Base-by-base conservation (phyloP, 306 rosid species). In the Neltuma alba region DNA sequence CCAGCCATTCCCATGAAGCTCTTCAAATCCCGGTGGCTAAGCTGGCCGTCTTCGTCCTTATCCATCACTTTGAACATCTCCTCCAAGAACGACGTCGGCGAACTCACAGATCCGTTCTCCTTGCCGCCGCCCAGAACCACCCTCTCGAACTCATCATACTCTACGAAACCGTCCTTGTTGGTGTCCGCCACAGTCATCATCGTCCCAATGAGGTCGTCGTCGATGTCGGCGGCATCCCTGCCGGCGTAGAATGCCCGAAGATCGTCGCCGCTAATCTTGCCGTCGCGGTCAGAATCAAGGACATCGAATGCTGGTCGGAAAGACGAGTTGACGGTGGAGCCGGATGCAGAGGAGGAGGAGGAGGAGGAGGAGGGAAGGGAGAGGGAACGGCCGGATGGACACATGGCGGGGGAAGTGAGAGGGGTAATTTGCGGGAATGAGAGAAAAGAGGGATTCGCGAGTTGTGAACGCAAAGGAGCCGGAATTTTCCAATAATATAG, bases 11-110 rank as follows among this genome's bases (percentile, higher is more conserved):
- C 80, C 94, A 96, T 87, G 77, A 85, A 93, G 75, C 82, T 84
- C 88, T 90, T 91, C 84, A 96, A 30, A 60, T 96, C 99, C 0
- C 27, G 71, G 37, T 89, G 97, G 86, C 94, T 86, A 23, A 96
- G 89, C 70, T 76, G 84, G 21, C 99, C 99, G 55, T 96, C 99
- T 4, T 94, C 99, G 67, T 96, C 99, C 72, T 78, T 89, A 77
- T 96, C 98, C 96, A 96, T 96, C 10, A 81, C 86, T 86, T 77
- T 90, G 76, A 93, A 96, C 76, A 89, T 97, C 14, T 96, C 99
- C 70, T 89, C 94, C 93, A 96, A 89, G 5, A 94, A 83, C 33
- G 72, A 11, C 72, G 33, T 66, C 31, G 48, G 86, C 18, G 82
- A 80, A 23, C 81, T 85, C 2, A 20, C 36, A 44, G 84, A 28